phyloP scores from a whole-genome alignment of 1,139 yeast species.

The Sugiyamaella grinbergsii region DNA sequence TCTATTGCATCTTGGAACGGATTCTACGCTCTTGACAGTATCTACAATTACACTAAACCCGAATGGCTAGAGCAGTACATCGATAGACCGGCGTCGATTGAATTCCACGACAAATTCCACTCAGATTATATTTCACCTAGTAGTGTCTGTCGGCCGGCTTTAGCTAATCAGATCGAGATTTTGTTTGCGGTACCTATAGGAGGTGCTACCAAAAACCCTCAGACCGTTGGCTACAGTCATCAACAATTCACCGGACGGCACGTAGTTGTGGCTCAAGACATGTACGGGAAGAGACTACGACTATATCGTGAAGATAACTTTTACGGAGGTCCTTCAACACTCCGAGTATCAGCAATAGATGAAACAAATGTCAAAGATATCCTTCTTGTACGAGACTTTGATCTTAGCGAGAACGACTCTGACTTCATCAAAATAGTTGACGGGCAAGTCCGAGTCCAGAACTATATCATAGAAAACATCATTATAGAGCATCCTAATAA shows the following conservation, averaged over 20 bases:
- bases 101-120: slow-evolving; percentile 27
- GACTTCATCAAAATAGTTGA: slow-evolving; percentile 9
- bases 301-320: slow-evolving; percentile 15
- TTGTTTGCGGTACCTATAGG: slow-evolving; percentile 13
- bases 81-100: slow-evolving; percentile 22
- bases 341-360: slow-evolving; percentile 12
- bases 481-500: slow-evolving; percentile 8
- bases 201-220: background rate
- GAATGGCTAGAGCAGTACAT: slow-evolving; percentile 26
- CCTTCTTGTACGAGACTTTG: slow-evolving; percentile 2
- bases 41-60: slow-evolving; percentile 35
- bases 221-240: slow-evolving; percentile 1
- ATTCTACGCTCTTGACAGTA: slow-evolving; percentile 40
- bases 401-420: slow-evolving; percentile 13
- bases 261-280: background rate
- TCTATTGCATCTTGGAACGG: slow-evolving; percentile 41
- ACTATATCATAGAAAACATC: slow-evolving; percentile 6
- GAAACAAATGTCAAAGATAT: slow-evolving; percentile 16
- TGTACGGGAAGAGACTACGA: slow-evolving; percentile 19
- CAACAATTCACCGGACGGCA: background rate
- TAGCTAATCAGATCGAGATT: slow-evolving; percentile 17
- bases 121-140: slow-evolving; percentile 19
- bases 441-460: slow-evolving; percentile 4
- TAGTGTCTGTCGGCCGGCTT: slow-evolving; percentile 5
- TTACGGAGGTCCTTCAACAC: slow-evolving; percentile 4